These are phyloP conservation scores for Silybum marianum DNA, from an alignment of 129 eudicot genomes.

Conservation along the genomic window DNA sequence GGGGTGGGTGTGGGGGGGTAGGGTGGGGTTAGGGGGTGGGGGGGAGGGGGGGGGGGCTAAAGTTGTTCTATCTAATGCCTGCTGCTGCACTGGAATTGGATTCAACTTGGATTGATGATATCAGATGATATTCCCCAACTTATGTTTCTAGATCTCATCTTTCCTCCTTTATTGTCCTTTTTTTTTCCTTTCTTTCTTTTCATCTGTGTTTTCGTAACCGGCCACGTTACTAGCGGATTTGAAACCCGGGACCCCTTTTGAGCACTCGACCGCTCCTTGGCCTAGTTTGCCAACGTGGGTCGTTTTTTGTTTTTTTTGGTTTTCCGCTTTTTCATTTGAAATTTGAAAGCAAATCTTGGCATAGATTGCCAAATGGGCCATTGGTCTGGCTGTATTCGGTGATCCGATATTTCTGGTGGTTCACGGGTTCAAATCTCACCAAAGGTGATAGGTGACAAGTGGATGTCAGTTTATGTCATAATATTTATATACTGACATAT, in stretches of 20 bases:
- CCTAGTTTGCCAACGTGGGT: not conserved
- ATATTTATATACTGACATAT: no score
- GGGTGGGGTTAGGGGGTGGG: not conserved
- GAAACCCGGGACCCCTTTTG: not conserved
- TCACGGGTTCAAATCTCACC: no score
- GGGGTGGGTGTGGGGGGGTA: not conserved
- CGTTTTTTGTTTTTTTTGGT: not conserved
- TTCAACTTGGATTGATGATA: slow-evolving; percentile 27
- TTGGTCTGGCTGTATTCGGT: not conserved
- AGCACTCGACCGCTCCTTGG: not conserved
- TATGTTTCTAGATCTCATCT: slow-evolving; percentile 32
- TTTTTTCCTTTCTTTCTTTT: slow-evolving; percentile 3
- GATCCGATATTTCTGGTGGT: not conserved
- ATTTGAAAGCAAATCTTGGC: not conserved
- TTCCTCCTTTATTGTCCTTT: slow-evolving; percentile 29
- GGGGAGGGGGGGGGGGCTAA: not conserved
- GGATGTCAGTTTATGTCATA: not conserved
- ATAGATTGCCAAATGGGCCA: not conserved
- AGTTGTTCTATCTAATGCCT: slow-evolving; percentile 9
- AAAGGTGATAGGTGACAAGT: not conserved
- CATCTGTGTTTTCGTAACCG: not conserved
- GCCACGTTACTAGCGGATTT: not conserved
- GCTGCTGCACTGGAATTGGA: slow-evolving; percentile 13
- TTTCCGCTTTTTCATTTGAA: not conserved
- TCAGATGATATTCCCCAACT: slow-evolving; percentile 28